Base-by-base conservation (phyloP, 768 basidiomycete species). In the Psilocybe cubensis region DNA sequence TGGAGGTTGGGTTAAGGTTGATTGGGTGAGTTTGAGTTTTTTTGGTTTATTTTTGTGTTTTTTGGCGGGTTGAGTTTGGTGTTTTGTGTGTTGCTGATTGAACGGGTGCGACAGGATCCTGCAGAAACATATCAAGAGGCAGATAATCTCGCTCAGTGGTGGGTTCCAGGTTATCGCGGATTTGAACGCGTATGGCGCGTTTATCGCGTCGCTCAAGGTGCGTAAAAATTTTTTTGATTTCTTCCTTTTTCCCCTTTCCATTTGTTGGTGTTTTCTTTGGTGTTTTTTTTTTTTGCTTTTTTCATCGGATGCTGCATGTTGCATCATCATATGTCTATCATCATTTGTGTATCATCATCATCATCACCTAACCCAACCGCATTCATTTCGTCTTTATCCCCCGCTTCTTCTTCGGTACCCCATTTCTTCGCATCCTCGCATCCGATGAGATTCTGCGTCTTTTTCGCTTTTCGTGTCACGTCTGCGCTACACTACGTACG, bases 111-210 rank as follows among this genome's bases (percentile, higher is more conserved):
- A 20, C 49, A 96, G 96, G 17, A 96, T 98, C 66, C 70, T 98
- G 28, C 95, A 98, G 68, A 94, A 96, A 64, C 96, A 98, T 65
- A 88, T 98, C 71, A 98, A 99, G 69, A 83, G 95, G 1, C 95
- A 98, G 70, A 99, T 98, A 66, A 95, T 98, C 47, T 98, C 96
- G 0, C 80, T 97, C 31, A 85, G 78, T 54, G 97, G 97, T 14
- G 96, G 96, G 0, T 96, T 98, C 72, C 93, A 94, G 62, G 88
- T 98, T 58, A 98, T 99, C 60, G 91, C 96, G 1, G 97, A 99
- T 71, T 75, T 99, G 58, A 99, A 98, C 71, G 85, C 91, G 3
- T 99, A 99, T 71, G 86, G 97, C 71, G 72, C 83, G 0, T 99
- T 99, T 72, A 87, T 98, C 42, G 76, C 88, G 0, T 90, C 92